Base-by-base conservation (phyloP, 805 yeast genomes). In the Yarrowia deformans region DNA sequence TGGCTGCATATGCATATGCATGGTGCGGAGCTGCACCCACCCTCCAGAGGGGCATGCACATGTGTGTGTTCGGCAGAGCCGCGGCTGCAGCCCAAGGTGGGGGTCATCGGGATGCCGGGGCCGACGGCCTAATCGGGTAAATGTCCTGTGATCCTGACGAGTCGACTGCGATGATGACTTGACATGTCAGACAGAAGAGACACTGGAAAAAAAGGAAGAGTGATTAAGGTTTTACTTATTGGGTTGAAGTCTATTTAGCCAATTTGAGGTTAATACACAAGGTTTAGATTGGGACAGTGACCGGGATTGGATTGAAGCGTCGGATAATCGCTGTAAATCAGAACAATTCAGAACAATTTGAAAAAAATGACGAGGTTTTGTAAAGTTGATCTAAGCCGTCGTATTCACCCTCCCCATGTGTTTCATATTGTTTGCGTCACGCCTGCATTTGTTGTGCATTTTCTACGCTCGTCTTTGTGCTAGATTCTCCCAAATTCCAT, bases 31-130 rank as follows among this genome's bases (percentile, higher is more conserved):
- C 13, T 19, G 29, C 49, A 19, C 18, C 1, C 49, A 19, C 18
- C 1, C 19, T 1, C 10, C 23, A n/a, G 46, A 43, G 46, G 46
- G 46, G 46, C 39, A 35, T 23, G 29, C 29, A 23, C 29, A 23
- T 23, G 18, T n/a, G 23, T 23, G 40, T 12, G 14, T 48, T 23
- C 52, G 52, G 52, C 52, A 23, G 10, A 29, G 19, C 54, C 54
- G 54, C 37, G 54, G 54, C 54, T 49, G 54, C 39, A 49, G 18
- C 35, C 19, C 2, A 23, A 8, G 46, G 52, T 48, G 52, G 52
- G 52, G 52, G 52, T 13, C 35, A 14, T 5, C 34, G 35, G 35
- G 9, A 48, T 48, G 8, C 18, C 5, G 2, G n/a, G 3, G 35
- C 34, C 52, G 35, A 23, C 16, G 9, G 7, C 35, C 35, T 18